Evolutionary conservation across 139 green algal genomes (phyloP).

Genomic region (Limnomonas spitsbergensis): DNA sequence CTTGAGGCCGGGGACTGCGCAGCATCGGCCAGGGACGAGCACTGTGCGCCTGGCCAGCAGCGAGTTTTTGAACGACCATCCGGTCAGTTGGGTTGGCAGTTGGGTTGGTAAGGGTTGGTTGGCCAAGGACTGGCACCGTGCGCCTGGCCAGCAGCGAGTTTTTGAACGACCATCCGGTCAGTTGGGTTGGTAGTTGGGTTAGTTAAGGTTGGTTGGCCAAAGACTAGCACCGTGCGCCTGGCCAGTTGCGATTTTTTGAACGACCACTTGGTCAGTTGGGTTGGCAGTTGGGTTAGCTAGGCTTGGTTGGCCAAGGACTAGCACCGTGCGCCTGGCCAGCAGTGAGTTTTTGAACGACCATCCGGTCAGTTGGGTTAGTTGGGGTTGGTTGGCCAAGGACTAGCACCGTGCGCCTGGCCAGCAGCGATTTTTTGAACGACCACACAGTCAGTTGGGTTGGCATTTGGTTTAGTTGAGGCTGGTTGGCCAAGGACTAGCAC

Average conservation of each 20-base stretch:
- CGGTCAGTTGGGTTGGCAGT: no score
- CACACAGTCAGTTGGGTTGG: slow-evolving; percentile 21
- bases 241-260: slow-evolving; percentile 32
- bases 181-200: no score
- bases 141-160: slow-evolving; percentile 20
- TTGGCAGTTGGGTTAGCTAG: no score
- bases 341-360: slow-evolving; percentile 40
- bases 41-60: slow-evolving; percentile 10
- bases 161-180: slow-evolving; percentile 35
- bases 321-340: not conserved
- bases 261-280: slow-evolving; percentile 25
- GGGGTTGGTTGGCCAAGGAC: not conserved
- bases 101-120: no score
- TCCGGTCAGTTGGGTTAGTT: no score
- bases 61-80: slow-evolving; percentile 40
- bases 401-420: not conserved
- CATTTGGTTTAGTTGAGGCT: no score
- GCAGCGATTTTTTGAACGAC: slow-evolving; percentile 37
- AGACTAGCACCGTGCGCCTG: not conserved
- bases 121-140: not conserved
- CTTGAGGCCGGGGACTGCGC: not conserved
- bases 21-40: not conserved
- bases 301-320: not conserved
- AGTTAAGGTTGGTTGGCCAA: no score
- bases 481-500: not conserved